Percentiles rank a stretch among this genome's conserved stretches.
Conservation (phyloP, 768 basidiomycete species). For the Serpula lacrymans region DNA sequence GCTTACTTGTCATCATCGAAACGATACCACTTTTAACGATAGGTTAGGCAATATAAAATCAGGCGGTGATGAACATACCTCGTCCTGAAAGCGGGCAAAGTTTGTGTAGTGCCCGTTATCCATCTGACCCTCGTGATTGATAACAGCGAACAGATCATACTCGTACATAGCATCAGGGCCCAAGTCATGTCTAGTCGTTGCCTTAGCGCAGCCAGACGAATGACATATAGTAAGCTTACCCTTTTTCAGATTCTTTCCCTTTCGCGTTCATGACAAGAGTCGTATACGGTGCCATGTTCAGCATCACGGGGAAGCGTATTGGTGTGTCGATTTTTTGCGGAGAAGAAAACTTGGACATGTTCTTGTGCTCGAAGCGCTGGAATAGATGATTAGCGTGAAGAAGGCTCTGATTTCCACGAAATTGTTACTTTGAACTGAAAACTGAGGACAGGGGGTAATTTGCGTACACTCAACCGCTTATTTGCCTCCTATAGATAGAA, state of each 20-base stretch:
- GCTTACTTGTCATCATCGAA: slow-evolving; percentile 92
- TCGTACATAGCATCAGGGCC: slow-evolving; percentile 73
- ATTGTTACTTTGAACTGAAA: slow-evolving; percentile 87
- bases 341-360: slow-evolving; percentile 62
- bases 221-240: slow-evolving; percentile 15
- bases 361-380: slow-evolving; percentile 91
- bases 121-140: slow-evolving; percentile 92
- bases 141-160: slow-evolving; percentile 90
- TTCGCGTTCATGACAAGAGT: slow-evolving; percentile 53
- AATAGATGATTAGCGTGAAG: too few species aligned
- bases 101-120: slow-evolving; percentile 95
- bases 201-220: neutral
- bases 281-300: slow-evolving; percentile 90
- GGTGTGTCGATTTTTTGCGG: slow-evolving; percentile 83
- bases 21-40: slow-evolving; percentile 71
- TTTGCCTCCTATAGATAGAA: slow-evolving; percentile 57
- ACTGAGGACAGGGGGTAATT: slow-evolving; percentile 84
- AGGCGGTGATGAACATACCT: slow-evolving; percentile 46
- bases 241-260: slow-evolving; percentile 39
- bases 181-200: slow-evolving; percentile 35
- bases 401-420: slow-evolving; percentile 1
- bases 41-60: slow-evolving; percentile 2
- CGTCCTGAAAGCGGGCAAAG: slow-evolving; percentile 79
- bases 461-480: slow-evolving; percentile 81
- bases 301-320: slow-evolving; percentile 75